Evolutionary conservation across 2,329 filamentous ascomycete genomes (phyloP), one percentile per base, ranked within the genome.

Genomic region (Phialemoniopsis sp.): DNA sequence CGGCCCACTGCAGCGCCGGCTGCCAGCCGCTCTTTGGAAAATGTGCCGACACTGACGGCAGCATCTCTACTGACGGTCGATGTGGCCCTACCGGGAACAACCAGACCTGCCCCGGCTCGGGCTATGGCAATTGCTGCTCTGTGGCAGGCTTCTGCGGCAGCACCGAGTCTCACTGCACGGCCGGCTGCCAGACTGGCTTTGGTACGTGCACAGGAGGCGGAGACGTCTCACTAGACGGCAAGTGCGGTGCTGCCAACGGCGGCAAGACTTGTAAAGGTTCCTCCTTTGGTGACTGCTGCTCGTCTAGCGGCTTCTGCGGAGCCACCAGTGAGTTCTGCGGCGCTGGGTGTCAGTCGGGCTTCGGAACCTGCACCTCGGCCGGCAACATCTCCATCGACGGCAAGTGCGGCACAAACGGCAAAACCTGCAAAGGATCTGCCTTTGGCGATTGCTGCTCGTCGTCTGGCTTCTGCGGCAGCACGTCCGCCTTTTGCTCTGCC

Each of bases 261-360:
- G 19, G 59, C 14, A 59, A 59, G 43, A 69, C 64, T 18, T 70
- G 68, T 45, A 46, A 55, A 29, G 66, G 64, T n/a, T 66, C 61
- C 43, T 36, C 46, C 9, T 68, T 62, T 40, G 67, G 67, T 3
- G 49, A 62, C 40, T 70, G 69, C 56, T 73, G 68, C 55, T 68
- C 64, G n/a, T n/a, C n/a, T n/a, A n/a, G n/a, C n/a, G n/a, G n/a
- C n/a, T n/a, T n/a, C n/a, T n/a, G n/a, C n/a, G n/a, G n/a, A n/a
- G n/a, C n/a, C n/a, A n/a, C n/a, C n/a, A n/a, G n/a, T n/a, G 44
- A 42, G 32, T 39, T 44, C 35, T 46, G 44, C 31, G 36, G 40
- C 13, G 32, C 34, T 13, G 45, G 45, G 4, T 46, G 45, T 36
- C 42, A 46, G 30, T 16, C 29, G 10, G 31, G n/a, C 21, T 44